Conservation (phyloP, 2,329 filamentous ascomycete species). For the Aureobasidium sp. region DNA sequence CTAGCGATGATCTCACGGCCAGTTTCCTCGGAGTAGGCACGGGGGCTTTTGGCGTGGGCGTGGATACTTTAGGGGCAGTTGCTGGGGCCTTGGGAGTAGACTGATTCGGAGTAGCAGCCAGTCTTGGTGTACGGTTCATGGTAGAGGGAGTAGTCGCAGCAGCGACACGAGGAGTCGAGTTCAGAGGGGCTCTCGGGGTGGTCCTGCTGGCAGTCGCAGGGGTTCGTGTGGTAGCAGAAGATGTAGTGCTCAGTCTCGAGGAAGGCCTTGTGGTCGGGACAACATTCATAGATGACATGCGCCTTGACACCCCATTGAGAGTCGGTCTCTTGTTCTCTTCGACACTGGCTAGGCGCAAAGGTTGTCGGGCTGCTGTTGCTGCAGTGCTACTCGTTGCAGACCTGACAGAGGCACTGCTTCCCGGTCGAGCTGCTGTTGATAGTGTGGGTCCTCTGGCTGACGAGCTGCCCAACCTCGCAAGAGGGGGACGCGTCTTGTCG, state of each 20-base stretch:
- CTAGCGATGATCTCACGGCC: not conserved
- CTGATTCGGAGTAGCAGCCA: not conserved
- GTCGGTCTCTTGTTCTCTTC: slow-evolving; percentile 9
- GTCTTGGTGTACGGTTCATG: not conserved
- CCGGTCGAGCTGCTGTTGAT: not conserved
- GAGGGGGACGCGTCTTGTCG: slow-evolving; percentile 2
- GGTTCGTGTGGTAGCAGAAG: not conserved
- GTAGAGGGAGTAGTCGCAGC: not conserved
- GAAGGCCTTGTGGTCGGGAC: not conserved
- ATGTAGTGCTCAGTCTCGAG: not conserved
- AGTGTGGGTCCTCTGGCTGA: not conserved
- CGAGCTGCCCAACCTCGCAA: not conserved
- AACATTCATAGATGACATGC: slow-evolving; percentile 9
- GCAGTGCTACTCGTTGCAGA: slow-evolving; percentile 1
- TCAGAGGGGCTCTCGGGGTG: not conserved
- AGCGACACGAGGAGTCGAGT: too few relatives aligned
- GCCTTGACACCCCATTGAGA: slow-evolving; percentile 7
- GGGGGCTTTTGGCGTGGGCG: not conserved
- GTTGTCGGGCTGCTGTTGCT: not conserved
- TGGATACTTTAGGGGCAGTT: not conserved
- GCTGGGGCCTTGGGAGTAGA: not conserved
- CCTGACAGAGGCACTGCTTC: not conserved
- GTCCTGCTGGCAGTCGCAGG: not conserved
- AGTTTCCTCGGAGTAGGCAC: slow-evolving; percentile 1
- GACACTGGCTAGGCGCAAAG: not conserved